Evolutionary conservation across 192 early-diverging fungal genomes (phyloP).

Genomic region (Paraglomus brasilianum): DNA sequence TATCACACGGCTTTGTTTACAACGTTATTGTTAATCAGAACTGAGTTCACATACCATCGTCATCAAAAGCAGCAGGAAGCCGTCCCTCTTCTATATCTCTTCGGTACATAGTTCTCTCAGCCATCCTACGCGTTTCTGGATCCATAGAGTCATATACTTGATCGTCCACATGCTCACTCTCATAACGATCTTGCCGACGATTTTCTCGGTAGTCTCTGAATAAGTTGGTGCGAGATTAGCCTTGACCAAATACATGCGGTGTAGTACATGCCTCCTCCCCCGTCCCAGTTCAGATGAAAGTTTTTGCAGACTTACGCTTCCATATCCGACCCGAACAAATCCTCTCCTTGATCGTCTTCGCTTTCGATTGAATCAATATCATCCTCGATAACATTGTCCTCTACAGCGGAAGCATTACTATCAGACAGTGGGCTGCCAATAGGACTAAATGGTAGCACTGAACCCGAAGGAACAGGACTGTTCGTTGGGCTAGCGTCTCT

Average conservation of each 20-base stretch:
- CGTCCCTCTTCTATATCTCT: slow-evolving; percentile 79
- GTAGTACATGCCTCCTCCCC: not conserved
- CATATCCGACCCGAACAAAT: slow-evolving; percentile 86
- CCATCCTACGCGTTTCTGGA: slow-evolving; percentile 61
- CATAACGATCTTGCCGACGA: slow-evolving; percentile 71
- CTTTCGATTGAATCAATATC: slow-evolving; percentile 44
- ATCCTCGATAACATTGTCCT: slow-evolving; percentile 56
- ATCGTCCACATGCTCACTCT: slow-evolving; percentile 82
- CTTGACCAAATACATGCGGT: not conserved
- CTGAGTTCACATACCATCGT: slow-evolving; percentile 59
- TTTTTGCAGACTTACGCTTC: slow-evolving; percentile 58
- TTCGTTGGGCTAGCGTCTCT: slow-evolving; percentile 45
- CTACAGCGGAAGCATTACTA: slow-evolving; percentile 45
- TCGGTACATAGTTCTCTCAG: slow-evolving; percentile 76
- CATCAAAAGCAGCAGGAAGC: slow-evolving; percentile 86
- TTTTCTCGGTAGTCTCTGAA: slow-evolving; percentile 82
- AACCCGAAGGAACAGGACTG: slow-evolving; percentile 45
- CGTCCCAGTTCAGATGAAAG: not conserved
- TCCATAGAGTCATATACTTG: slow-evolving; percentile 75
- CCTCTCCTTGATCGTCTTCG: slow-evolving; percentile 77
- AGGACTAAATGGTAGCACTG: slow-evolving; percentile 45
- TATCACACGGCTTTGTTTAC: not conserved
- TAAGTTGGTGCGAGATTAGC: not conserved
- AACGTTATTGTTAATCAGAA: slow-evolving; percentile 3
- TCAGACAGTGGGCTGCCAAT: slow-evolving; percentile 37